Evolutionary conservation across 371 early-diverging fungal species (phyloP), one percentile per base, ranked within the genome.

Genomic region (Lichtheimia ornata): DNA sequence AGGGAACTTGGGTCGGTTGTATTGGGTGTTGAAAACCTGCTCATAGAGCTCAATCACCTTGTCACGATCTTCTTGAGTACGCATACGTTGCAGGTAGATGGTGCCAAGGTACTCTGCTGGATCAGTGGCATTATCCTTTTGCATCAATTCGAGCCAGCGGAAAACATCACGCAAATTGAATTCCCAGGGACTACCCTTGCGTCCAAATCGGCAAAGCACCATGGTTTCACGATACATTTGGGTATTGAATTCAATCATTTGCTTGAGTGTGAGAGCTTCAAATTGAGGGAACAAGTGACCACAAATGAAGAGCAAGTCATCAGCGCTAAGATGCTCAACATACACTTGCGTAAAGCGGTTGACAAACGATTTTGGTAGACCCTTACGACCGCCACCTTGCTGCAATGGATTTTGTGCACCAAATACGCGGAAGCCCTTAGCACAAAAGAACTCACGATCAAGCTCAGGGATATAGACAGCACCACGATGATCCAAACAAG

Each of bases 381-480:
- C 97, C 73, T 99, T 99, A 56, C 99, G 91, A 22, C 99, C 99
- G 64, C 99, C 99, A 64, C 96, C 96, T 72, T 96, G 95, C 51
- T 88, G 87, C 40, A 95, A 84, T 22, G 99, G 99, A 72, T 99
- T 99, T 79, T 99, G 97, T 2, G 99, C 99, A 55, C 94, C 99
- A 84, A 99, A 99, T 0, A 99, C 94, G 20, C 96, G 82, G 82
- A 97, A 98, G 14, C 90, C 90, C 9, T 79, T 77, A 50, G 90
- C 85, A 64, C 93, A 91, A 45, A 82, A 77, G 61, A 97, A 97
- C 55, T 86, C 84, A 41, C 90, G 81, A 61, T 97, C 94, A 55
- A 98, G 84, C 73, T 98, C 99, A 3, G 97, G 93, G 42, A 98
- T 92, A 75, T 94, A 96, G 3, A 99, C 95, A 7, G 90, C 83